Base-by-base conservation (phyloP, 2,329 filamentous ascomycete genomes). In the Cucurbitaria berberidis region DNA sequence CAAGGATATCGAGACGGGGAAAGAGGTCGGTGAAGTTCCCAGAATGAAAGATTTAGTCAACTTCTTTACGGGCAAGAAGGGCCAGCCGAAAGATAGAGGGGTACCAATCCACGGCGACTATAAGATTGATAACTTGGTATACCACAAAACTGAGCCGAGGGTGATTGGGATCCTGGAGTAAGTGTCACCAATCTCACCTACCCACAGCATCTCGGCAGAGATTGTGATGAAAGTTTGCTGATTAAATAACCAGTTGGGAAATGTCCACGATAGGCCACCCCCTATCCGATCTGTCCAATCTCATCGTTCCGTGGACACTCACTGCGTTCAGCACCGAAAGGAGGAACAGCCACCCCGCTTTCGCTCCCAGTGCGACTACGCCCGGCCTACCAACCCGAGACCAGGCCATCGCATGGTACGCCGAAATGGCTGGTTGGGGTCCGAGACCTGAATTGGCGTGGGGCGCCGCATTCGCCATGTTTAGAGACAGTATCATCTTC, bases 211-310 rank as follows among this genome's bases (percentile, higher is more conserved):
- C 8, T 30, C 8, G 10, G 27, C 27, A 3, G 11, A 13, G 3
- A 11, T 30, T 30, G 27, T 10, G 11, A 30, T 30, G 30, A n/a
- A 34, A 6, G 30, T n/a, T n/a, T 15, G 36, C 36, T 39, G 15
- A 39, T 7, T 15, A 34, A 24, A 24, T 7, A 15, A 9, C 24
- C 24, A 49, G 48, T 84, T 89, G 74, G 70, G 93, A 98, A 79
- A 96, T 98, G 91, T 92, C 91, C 27, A 98, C 93, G 0, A 87
- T 97, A 48, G 93, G 93, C n/a, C 93, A 98, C 73, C 93, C 93
- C 1, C 84, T 97, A 21, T 93, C 90, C 8, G 93, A 98, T 73
- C 80, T 98, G 34, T 86, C 87, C 73, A 98, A 97, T 76, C 81
- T 97, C 19, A 74, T 87, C 13, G 66, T 64, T 3, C 79, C 79